Conservation (phyloP, 768 basidiomycete genomes). For the Kwoniella dejecticola region DNA sequence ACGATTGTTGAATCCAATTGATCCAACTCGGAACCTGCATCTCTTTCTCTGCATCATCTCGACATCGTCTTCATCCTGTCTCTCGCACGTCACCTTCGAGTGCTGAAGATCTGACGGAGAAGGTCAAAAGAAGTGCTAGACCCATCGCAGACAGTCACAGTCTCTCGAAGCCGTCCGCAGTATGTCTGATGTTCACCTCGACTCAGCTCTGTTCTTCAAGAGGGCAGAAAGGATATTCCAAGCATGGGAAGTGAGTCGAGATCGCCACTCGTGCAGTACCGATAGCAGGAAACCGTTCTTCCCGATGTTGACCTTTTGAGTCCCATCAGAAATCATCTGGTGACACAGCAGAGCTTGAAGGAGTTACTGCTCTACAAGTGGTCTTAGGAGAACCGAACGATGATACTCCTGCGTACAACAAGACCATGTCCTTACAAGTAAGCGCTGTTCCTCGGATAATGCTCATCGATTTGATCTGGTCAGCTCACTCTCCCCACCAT, state of each 20-base stretch:
- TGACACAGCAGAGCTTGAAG: slow-evolving; percentile 36
- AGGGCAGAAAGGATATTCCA: slow-evolving; percentile 48
- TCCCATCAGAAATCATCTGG: slow-evolving; percentile 32
- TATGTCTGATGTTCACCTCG: slow-evolving; percentile 54
- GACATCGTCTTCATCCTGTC: too few species aligned
- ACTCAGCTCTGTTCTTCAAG: slow-evolving; percentile 46
- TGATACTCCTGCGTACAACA: slow-evolving; percentile 87
- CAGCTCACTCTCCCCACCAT: slow-evolving; percentile 6
- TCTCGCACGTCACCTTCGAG: too few species aligned
- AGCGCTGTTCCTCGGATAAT: slow-evolving; percentile 3
- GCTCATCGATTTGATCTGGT: neutral
- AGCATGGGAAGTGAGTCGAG: slow-evolving; percentile 50
- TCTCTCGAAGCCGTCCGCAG: neutral
- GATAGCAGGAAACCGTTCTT: neutral
- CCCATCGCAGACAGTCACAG: neutral
- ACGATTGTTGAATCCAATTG: too few species aligned
- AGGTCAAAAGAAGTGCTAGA: too few species aligned
- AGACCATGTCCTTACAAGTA: slow-evolving; percentile 82
- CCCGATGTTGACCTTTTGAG: too few species aligned
- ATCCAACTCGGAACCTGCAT: too few species aligned
- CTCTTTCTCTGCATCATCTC: too few species aligned
- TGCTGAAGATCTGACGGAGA: too few species aligned
- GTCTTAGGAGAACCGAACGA: slow-evolving; percentile 62
- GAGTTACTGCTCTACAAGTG: slow-evolving; percentile 52
- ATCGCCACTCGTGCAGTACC: neutral